Conservation (phyloP, 306 rosid species). For the Ceratonia siliqua region DNA sequence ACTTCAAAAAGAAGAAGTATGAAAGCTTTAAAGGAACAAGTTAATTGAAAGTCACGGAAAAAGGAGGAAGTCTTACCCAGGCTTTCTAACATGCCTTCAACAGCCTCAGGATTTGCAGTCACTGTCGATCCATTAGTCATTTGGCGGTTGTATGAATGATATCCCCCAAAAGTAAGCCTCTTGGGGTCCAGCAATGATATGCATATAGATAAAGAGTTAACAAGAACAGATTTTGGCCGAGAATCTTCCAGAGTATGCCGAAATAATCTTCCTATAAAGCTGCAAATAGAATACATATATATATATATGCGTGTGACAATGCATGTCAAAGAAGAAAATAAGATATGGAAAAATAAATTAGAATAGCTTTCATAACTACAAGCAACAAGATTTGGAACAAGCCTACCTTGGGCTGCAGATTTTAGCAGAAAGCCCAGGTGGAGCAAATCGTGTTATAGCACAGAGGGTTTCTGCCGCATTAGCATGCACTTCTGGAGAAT, state of each 20-base stretch:
- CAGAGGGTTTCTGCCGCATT: conserved; percentile 97
- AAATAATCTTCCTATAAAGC: conserved; percentile 91
- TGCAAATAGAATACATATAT: conserved; percentile 41
- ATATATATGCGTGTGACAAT: too few species aligned
- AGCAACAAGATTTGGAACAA: not conserved
- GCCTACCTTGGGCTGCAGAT: conserved; percentile 83
- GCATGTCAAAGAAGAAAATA: conserved; percentile 10
- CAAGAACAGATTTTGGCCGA: conserved; percentile 91
- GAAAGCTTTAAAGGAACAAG: not conserved
- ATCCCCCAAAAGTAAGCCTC: conserved; percentile 68
- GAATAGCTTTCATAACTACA: not conserved
- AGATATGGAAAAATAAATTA: not conserved
- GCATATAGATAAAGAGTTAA: conserved; percentile 88
- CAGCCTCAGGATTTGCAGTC: conserved; percentile 84
- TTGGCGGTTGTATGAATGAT: conserved; percentile 75
- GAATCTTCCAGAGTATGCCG: conserved; percentile 88
- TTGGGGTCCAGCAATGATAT: conserved; percentile 95
- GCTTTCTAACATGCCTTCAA: conserved; percentile 98
- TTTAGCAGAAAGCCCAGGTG: conserved; percentile 81
- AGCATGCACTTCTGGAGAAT: conserved; percentile 93
- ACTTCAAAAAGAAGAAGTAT: not conserved
- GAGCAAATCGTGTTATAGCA: conserved; percentile 94
- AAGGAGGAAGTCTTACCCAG: conserved; percentile 54
- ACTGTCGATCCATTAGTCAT: conserved; percentile 57
- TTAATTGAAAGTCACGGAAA: not conserved